Evolutionary conservation across 352 stramenopile species (phyloP), one percentile per base, ranked within the genome.

Genomic region (Peronospora tabacina): DNA sequence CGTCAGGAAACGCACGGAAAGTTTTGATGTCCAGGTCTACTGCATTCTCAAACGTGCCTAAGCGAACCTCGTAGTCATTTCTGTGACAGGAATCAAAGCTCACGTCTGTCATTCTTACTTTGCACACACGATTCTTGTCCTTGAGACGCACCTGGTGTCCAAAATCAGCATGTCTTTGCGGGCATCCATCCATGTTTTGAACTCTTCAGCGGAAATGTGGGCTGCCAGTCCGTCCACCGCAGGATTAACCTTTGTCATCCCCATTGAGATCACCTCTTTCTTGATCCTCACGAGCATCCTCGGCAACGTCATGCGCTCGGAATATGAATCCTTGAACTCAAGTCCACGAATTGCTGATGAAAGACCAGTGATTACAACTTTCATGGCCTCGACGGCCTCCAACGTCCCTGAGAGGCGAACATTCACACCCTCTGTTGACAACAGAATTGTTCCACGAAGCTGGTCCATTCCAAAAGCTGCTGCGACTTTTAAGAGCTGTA

Each of bases 241-340:
- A 1, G 73, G 74, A 16, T 77, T 62, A 1, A 83, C 63, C 4
- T 66, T 44, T 10, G 48, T 24, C 37, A 77, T 53, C 10, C 76
- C 74, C 76, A 88, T 88, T 3, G 76, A 82, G 26, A 88, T 88
- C 26, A 88, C 75, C 46, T 88, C 72, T 33, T 71, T 84, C 57
- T 88, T 88, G 45, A 88, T 67, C 52, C 79, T 82, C 33, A 88
- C 70, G 2, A 88, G 58, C 59, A 88, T 72, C n/a, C 70, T 77
- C 13, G 71, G 74, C 42, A 88, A 46, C 28, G 72, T 85, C 47
- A 81, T 56, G 5, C 66, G 64, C 3, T 70, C 54, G 2, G 74
- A 82, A 17, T 60, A 67, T 34, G 74, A 86, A 38, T 86, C 72
- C 38, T 88, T 88, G 43, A 83, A 88, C 34, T 78, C 62, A 40